Evolutionary conservation across 140 eudicot genomes (phyloP).

Genomic region (Bidens hawaiensis): DNA sequence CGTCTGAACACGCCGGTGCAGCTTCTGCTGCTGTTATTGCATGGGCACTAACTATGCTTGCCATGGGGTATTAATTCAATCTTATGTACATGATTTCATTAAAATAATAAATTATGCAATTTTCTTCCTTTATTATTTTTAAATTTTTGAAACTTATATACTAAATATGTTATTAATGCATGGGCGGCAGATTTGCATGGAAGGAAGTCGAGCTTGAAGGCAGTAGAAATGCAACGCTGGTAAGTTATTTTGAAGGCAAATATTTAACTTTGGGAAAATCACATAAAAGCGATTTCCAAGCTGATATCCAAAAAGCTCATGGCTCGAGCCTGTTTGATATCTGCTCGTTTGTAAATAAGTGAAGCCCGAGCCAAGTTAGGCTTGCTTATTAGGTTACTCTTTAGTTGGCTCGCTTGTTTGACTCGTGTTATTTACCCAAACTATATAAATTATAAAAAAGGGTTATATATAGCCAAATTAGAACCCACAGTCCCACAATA

Average conservation of each 20-base stretch:
- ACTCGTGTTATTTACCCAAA: too few species aligned
- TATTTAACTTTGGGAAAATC: neutral
- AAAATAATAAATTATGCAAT: neutral
- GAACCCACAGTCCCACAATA: too few species aligned
- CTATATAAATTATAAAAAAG: too few species aligned
- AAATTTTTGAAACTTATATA: neutral
- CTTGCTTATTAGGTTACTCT: too few species aligned
- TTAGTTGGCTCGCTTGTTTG: too few species aligned
- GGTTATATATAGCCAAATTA: too few species aligned
- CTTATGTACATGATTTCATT: neutral
- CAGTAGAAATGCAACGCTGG: slow-evolving; percentile 69
- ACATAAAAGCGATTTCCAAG: too few species aligned
- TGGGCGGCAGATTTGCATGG: slow-evolving; percentile 69
- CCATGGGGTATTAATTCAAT: slow-evolving; percentile 98
- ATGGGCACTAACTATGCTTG: slow-evolving; percentile 72
- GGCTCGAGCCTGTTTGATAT: too few species aligned
- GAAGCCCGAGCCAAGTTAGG: too few species aligned
- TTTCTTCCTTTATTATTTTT: neutral
- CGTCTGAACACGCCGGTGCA: slow-evolving; percentile 54
- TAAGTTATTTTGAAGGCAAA: slow-evolving; percentile 23
- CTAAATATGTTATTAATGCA: neutral
- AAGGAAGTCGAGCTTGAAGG: slow-evolving; percentile 56
- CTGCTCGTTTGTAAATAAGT: too few species aligned
- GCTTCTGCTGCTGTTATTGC: slow-evolving; percentile 77
- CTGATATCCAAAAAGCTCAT: too few species aligned